Base-by-base conservation (phyloP, 2,329 filamentous ascomycete species). In the Didymella lethalis region DNA sequence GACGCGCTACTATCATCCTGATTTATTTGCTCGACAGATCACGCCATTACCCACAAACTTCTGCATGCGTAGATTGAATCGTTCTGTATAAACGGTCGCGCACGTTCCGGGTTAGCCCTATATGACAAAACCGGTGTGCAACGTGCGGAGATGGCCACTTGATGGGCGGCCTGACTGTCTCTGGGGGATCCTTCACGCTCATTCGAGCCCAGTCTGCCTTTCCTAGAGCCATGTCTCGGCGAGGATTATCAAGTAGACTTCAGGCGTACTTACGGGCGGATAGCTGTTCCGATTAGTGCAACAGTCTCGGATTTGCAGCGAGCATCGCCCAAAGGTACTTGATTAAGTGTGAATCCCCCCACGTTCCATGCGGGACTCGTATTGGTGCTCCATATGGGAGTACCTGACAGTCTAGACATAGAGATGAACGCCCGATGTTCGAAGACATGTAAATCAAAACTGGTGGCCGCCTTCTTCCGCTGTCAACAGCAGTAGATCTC, bases 381-480 rank as follows among this genome's bases (percentile, higher is more conserved):
- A 53, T 53, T 29, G 50, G 31, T 40, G 31, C 25, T 29, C 23
- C 28, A 23, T 7, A 16, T 31, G 8, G 29, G n/a, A 14, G 29
- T 52, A 45, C 26, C 25, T 40, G 32, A 40, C 8, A 28, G 7
- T 47, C 50, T 36, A 53, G 31, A 40, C 41, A n/a, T 53, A 53
- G 50, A 4, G 16, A 8, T 29, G 20, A 6, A 31, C 5, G 45
- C 36, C n/a, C 16, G 36, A 40, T 23, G 23, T 38, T 41, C n/a
- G 25, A 14, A 41, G 25, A 8, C 18, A n/a, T 47, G 47, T 53
- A 53, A 53, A 29, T n/a, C n/a, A 28, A 20, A 2, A 7, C 23
- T 23, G 14, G 38, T 6, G 29, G 48, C 41, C 23, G 16, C 25
- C 14, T 29, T 29, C 14, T 20, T 3, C 38, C 14, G 2, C 23